Base-by-base conservation (phyloP, 345 rosid species). In the Citrus trifoliata region DNA sequence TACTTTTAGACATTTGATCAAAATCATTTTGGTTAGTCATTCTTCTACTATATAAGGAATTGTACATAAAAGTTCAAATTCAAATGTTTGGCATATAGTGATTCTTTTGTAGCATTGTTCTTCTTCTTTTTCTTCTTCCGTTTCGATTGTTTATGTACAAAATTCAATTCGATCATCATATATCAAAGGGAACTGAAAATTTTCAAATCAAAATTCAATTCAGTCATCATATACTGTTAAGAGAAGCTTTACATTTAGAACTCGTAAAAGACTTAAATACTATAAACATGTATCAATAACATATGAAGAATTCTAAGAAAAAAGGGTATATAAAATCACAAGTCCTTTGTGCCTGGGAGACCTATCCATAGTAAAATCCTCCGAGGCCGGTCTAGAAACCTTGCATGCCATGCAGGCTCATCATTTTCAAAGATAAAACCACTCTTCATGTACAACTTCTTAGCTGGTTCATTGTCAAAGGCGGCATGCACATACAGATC, bases 371-470 rank as follows among this genome's bases (percentile, higher is more conserved):
- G 79, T 67, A 95, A 85, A 78, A 91, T 84, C 81, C 97, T 87
- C 40, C 93, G 92, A 3, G 97, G 93, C 12, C 95, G 89, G 42
- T 91, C 95, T 22, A 93, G 89, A 86, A 85, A 93, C 78, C 96
- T 89, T 46, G 99, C 97, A 90, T 91, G 97, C 98, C 99, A 93
- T 18, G 97, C 93, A 16, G 97, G 99, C 80, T 95, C 99, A 8
- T 90, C 91, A 8, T 65, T 87, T 81, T 95, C 98, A 33, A 79
- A 86, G 53, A 82, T 61, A 22, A 95, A 95, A 53, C 98, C 96
- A 73, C 90, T 88, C 85, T 91, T 93, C 81, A 78, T 76, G 89
- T 95, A 95, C 62, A 93, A 82, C 62, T 86, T 92, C 90, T 89
- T 92, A 19, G 97, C 98, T 1, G 95, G 88, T 85, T 90, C 94